Base-by-base conservation (phyloP, 169 alveolate species). In the Plasmodium billcollinsi region DNA sequence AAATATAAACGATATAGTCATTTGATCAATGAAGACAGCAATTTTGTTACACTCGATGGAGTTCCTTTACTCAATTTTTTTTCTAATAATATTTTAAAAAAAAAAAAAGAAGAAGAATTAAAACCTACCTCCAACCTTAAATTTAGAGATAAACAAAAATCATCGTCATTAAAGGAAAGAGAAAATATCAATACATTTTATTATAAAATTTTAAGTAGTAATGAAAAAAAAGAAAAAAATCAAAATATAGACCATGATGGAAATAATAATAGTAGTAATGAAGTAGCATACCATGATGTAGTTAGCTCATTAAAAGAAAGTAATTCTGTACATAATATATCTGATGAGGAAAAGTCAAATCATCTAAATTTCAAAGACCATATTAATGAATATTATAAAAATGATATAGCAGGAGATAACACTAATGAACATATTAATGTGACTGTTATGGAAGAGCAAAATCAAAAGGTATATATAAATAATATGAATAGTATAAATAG, bases 61-160 rank as follows among this genome's bases (percentile, higher is more conserved):
- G 74, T 21, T 4, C 54, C 91, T 24, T 62, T 83, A 9, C 73
- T 83, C 11, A 83, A 83, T 49, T 83, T 83, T 49, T 83, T 83
- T 52, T 69, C 91, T 7, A 69, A 56, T 49, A 70, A 62, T 14
- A 45, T 78, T 3, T 59, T 59, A 2, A 65, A 65, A 20, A 78
- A 71, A 59, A 47, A 45, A 15, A 59, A 26, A 18, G 80, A 49
- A n/a, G 47, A 66, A 43, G 89, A 78, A 24, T 26, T 78, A n/a
- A 78, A 39, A 61, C 54, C 50, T 14, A 33, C 75, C 3, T 8
- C 26, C 29, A 50, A 21, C 15, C 67, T 26, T 71, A 11, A 33
- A 15, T 21, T 14, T 12, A 58, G 54, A n/a, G 74, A 52, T 58
- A n/a, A 14, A 49, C 15, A 67, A 12, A 20, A 61, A n/a, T 3